A percentile compares a stretch with the other conserved stretches of the same genome.
Conservation (phyloP, 1,284 basidiomycete genomes). For the Trichosporon inkin region DNA sequence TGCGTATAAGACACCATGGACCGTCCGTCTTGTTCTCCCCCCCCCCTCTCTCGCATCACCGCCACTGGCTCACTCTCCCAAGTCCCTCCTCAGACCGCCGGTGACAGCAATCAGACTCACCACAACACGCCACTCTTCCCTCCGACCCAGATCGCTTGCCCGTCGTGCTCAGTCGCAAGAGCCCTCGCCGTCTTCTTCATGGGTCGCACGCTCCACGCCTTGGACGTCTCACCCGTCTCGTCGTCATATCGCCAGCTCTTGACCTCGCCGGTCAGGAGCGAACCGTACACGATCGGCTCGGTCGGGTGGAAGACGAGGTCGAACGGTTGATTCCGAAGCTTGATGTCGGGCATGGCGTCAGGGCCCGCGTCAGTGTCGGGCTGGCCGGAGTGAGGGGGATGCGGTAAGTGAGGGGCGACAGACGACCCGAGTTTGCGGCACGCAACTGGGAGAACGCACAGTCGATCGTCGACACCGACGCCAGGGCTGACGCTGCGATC, state of each 20-base stretch:
- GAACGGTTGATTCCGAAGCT: slow-evolving; percentile 62
- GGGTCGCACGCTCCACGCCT: slow-evolving; percentile 43
- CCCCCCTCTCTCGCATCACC: neutral
- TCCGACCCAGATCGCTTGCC: slow-evolving; percentile 65
- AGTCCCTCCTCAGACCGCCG: neutral
- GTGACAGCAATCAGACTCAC: slow-evolving; percentile 55
- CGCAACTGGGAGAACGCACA: neutral
- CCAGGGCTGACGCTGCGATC: neutral
- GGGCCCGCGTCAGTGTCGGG: neutral
- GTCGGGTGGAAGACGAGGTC: slow-evolving; percentile 82
- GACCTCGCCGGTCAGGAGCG: slow-evolving; percentile 75
- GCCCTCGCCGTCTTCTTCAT: slow-evolving; percentile 66
- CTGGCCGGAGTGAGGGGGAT: neutral
- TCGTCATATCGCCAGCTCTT: slow-evolving; percentile 69
- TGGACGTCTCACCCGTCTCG: slow-evolving; percentile 52
- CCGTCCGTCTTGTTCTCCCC: too few relatives aligned
- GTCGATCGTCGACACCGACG: neutral
- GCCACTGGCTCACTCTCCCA: neutral
- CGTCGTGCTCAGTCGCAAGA: slow-evolving; percentile 62
- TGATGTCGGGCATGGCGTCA: slow-evolving; percentile 46
- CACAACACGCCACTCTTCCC: slow-evolving; percentile 78
- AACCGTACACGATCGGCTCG: slow-evolving; percentile 65
- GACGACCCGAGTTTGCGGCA: neutral
- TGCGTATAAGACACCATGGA: too few relatives aligned
- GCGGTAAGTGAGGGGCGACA: neutral